Evolutionary conservation across 1,284 basidiomycete genomes (phyloP).

Genomic region (Schizophyllum commune): DNA sequence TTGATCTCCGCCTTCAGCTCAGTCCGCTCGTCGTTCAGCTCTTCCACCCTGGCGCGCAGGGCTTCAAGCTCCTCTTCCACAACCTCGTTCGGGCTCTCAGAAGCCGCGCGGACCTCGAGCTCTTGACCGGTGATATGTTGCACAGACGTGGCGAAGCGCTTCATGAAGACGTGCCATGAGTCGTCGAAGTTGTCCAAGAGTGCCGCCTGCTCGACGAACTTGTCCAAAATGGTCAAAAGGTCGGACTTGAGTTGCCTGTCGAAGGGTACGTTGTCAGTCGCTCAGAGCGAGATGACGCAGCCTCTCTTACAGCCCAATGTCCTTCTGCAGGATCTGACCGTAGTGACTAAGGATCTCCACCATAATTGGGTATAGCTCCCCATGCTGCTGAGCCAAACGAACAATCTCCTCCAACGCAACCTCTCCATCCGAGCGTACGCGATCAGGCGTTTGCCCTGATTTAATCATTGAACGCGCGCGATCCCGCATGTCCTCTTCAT

Average conservation of each 20-base stretch:
- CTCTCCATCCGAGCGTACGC: slow-evolving; percentile 40
- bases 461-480: slow-evolving; percentile 40
- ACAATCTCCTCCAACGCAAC: slow-evolving; percentile 48
- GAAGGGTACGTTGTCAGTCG: slow-evolving; percentile 3
- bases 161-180: slow-evolving; percentile 57
- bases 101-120: slow-evolving; percentile 41
- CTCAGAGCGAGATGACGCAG: background rate
- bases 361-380: slow-evolving; percentile 48
- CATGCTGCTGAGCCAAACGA: slow-evolving; percentile 47
- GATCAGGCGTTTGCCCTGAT: slow-evolving; percentile 24
- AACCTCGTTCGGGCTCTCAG: slow-evolving; percentile 34
- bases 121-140: slow-evolving; percentile 63
- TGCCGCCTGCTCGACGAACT: slow-evolving; percentile 61
- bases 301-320: slow-evolving; percentile 50
- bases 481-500: slow-evolving; percentile 77
- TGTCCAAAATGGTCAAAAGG: slow-evolving; percentile 53
- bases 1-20: slow-evolving; percentile 46
- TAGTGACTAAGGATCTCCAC: slow-evolving; percentile 49
- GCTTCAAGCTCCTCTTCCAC: slow-evolving; percentile 58
- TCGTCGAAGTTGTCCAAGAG: slow-evolving; percentile 58
- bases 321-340: slow-evolving; percentile 47
- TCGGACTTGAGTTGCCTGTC: slow-evolving; percentile 58
- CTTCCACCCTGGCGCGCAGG: slow-evolving; percentile 50
- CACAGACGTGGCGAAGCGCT: slow-evolving; percentile 55
- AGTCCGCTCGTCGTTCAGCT: slow-evolving; percentile 56